These are phyloP conservation scores for Benincasa hispida DNA, from an alignment of 306 rosid species.

Conservation along the genomic window DNA sequence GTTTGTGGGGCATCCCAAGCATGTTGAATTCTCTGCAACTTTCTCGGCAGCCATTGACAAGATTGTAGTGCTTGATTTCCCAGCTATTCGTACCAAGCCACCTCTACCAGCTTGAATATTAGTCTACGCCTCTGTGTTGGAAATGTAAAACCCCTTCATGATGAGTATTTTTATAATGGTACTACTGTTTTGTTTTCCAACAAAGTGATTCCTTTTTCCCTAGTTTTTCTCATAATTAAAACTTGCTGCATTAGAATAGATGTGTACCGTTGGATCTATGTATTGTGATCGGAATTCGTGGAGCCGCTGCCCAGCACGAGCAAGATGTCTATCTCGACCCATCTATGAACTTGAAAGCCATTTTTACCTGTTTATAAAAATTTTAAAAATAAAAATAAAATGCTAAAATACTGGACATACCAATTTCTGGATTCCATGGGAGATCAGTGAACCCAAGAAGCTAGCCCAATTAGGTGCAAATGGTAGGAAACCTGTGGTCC, in stretches of 20 bases:
- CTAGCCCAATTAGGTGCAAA: neutral
- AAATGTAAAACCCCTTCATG: neutral
- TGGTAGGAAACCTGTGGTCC: neutral
- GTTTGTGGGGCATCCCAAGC: conserved; percentile 63
- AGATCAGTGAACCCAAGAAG: neutral
- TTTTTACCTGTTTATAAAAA: neutral
- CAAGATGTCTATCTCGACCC: neutral
- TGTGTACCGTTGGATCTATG: neutral
- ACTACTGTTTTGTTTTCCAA: neutral
- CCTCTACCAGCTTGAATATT: conserved; percentile 10
- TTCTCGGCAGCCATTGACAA: conserved; percentile 80
- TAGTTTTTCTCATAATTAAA: neutral
- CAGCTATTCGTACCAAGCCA: conserved; percentile 47
- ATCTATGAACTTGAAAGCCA: neutral
- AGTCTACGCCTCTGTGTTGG: neutral
- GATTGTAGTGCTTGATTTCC: conserved; percentile 78
- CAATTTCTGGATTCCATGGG: neutral
- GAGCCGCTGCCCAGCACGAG: neutral
- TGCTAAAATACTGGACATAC: neutral
- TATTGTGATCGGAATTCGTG: neutral
- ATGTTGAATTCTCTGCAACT: conserved; percentile 59
- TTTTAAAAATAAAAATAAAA: no score
- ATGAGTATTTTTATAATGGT: neutral
- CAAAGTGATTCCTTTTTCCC: neutral
- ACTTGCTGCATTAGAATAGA: neutral